Evolutionary conservation across 179 eudicot species (phyloP).

Genomic region (Pouteria campechiana): DNA sequence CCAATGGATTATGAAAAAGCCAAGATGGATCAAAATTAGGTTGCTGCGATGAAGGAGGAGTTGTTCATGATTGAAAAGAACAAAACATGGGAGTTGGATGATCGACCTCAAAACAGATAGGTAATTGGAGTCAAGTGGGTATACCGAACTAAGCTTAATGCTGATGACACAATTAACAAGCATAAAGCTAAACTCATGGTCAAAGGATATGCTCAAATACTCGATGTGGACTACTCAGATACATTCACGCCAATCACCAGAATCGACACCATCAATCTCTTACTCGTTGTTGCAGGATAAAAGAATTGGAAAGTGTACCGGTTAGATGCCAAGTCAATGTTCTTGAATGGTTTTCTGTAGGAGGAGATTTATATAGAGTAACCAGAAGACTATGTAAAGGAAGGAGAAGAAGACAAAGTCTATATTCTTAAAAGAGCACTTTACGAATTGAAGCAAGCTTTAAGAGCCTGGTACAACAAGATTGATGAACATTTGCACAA

Average conservation of each 20-base stretch:
- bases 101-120: not conserved
- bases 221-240: no score
- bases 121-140: slow-evolving; percentile 9
- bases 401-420: slow-evolving; percentile 2
- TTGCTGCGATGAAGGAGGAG: slow-evolving; percentile 7
- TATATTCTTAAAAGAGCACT: no score
- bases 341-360: not conserved
- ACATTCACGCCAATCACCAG: slow-evolving; percentile 3
- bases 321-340: slow-evolving; percentile 4
- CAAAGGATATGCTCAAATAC: slow-evolving; percentile 4
- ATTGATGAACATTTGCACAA: slow-evolving; percentile 3
- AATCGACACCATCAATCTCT: not conserved
- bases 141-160: slow-evolving; percentile 4
- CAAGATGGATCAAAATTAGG: not conserved
- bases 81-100: slow-evolving; percentile 2
- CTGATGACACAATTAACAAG: not conserved
- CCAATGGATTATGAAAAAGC: slow-evolving; percentile 2
- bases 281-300: slow-evolving; percentile 2
- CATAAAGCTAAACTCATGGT: not conserved
- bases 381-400: not conserved
- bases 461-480: slow-evolving; percentile 1
- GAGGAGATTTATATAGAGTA: slow-evolving; percentile 6
- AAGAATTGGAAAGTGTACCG: slow-evolving; percentile 2
- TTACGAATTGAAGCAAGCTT: slow-evolving; percentile 9
- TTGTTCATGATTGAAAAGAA: slow-evolving; percentile 5